phyloP scores from a whole-genome alignment of 805 yeast genomes.

The Pichia cephalocereana region DNA sequence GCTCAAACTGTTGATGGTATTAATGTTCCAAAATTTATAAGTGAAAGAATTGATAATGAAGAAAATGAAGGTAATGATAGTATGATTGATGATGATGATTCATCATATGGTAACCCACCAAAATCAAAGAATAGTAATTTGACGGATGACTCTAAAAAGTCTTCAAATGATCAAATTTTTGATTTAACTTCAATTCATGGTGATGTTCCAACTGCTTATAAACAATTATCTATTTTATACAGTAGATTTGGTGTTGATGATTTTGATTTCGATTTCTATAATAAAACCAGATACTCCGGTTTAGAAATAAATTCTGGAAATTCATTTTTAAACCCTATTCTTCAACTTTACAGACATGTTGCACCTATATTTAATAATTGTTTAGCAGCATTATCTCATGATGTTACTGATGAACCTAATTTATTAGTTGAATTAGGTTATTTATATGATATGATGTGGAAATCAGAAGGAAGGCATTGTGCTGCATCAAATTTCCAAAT shows the following conservation, averaged over 20 bases:
- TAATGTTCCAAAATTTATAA: slow-evolving; percentile 44
- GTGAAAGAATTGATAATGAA: slow-evolving; percentile 37
- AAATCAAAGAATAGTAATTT: not conserved
- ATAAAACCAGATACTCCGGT: slow-evolving; percentile 67
- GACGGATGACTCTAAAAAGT: not conserved
- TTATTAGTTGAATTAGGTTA: slow-evolving; percentile 79
- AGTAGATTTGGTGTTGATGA: slow-evolving; percentile 89
- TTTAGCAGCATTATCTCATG: slow-evolving; percentile 45
- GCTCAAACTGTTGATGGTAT: slow-evolving; percentile 20
- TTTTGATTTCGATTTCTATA: slow-evolving; percentile 83
- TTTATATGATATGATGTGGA: slow-evolving; percentile 81
- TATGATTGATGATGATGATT: not conserved
- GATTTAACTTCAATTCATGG: slow-evolving; percentile 27
- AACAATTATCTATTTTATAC: slow-evolving; percentile 66
- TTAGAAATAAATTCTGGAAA: slow-evolving; percentile 82
- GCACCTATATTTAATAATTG: slow-evolving; percentile 65
- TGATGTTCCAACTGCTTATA: slow-evolving; percentile 64
- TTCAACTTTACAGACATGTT: slow-evolving; percentile 73
- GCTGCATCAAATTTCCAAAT: slow-evolving; percentile 72
- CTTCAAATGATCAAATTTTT: slow-evolving; percentile 17
- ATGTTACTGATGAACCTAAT: slow-evolving; percentile 38
- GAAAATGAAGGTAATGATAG: slow-evolving; percentile 13
- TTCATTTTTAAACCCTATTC: slow-evolving; percentile 64
- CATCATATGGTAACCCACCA: not conserved
- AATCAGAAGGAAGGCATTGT: slow-evolving; percentile 71